Base-by-base conservation (phyloP, 1,284 basidiomycete species). In the Ceratobasidium sp. region DNA sequence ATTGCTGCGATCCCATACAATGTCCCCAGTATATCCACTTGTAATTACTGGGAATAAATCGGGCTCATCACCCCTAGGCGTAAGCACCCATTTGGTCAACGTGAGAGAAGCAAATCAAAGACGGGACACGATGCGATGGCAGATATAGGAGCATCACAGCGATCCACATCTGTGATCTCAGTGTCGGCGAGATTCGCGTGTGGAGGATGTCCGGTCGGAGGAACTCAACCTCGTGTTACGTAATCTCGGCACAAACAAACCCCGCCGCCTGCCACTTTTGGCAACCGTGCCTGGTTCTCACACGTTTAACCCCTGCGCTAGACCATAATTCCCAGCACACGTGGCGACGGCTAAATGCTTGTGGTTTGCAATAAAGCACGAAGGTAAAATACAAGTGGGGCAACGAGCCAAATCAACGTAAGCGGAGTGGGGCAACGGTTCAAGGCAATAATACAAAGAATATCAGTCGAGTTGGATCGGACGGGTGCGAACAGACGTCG, bases 391-490 rank as follows among this genome's bases (percentile, higher is more conserved):
- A 70, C 67, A 70, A 59, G 28, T 21, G 21, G 53, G 44, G 21
- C 30, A 33, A 33, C 11, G 25, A 53, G 23, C 42, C 46, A 25
- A 51, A 40, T 23, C 21, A 42, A 42, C 25, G 36, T 23, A 46
- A 59, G 49, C 33, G 21, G 54, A 59, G 51, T 30, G 30, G 64
- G 36, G 51, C 25, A 67, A 51, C 53, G 40, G 64, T 69, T 54
- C 49, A 25, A 44, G 53, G 67, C 56, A 40, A 70, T 60, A 59
- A 70, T 70, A 70, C 67, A 70, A 60, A 59, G 46, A 70, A 66
- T 30, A 70, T 49, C 40, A 51, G 44, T 70, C 67, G 67, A 70
- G 67, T 70, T 70, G 67, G 67, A 70, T 70, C 67, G 67, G 42
- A 69, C 30, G 23, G 56, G 54, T 23, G 51, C 53, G 42, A 59